Percentiles rank a stretch among this genome's conserved stretches.
Conservation (phyloP, 2,329 filamentous ascomycete species). For the Emmonsiellopsis sp. region DNA sequence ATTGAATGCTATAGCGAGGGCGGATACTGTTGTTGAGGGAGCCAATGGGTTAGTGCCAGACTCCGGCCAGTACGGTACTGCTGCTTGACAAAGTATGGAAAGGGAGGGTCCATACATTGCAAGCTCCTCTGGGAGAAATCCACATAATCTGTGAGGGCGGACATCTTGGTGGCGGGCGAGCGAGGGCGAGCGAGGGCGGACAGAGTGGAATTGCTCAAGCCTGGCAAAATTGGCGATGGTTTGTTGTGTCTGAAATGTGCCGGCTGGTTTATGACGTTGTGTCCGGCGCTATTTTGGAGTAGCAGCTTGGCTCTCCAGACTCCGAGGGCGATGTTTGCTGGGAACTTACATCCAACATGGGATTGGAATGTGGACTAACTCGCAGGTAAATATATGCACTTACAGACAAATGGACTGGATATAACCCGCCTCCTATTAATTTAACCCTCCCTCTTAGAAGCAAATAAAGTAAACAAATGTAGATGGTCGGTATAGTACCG, state of each 20-base stretch:
- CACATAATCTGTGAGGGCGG: slow-evolving; percentile 35
- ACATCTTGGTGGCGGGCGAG: slow-evolving; percentile 18
- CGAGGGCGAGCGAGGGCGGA: neutral
- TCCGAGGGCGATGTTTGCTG: no score
- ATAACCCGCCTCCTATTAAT: no score
- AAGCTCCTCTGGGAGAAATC: slow-evolving; percentile 60
- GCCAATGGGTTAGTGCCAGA: slow-evolving; percentile 8
- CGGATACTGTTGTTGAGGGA: slow-evolving; percentile 53
- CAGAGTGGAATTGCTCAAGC: neutral
- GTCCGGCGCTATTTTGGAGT: no score
- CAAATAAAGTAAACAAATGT: no score
- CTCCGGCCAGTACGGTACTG: no score
- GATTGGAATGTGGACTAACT: neutral
- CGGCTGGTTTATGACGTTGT: neutral
- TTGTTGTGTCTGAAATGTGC: neutral
- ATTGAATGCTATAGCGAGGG: slow-evolving; percentile 79
- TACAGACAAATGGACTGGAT: neutral
- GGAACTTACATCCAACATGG: neutral
- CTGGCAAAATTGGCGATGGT: neutral
- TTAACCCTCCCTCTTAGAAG: no score
- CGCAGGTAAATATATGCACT: neutral
- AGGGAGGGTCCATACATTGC: slow-evolving; percentile 42
- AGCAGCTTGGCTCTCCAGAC: no score
- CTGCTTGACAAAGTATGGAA: neutral
- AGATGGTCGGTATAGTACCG: no score